Evolutionary conservation across 148 eudicot species (phyloP).

Genomic region (Arctostaphylos glauca): DNA sequence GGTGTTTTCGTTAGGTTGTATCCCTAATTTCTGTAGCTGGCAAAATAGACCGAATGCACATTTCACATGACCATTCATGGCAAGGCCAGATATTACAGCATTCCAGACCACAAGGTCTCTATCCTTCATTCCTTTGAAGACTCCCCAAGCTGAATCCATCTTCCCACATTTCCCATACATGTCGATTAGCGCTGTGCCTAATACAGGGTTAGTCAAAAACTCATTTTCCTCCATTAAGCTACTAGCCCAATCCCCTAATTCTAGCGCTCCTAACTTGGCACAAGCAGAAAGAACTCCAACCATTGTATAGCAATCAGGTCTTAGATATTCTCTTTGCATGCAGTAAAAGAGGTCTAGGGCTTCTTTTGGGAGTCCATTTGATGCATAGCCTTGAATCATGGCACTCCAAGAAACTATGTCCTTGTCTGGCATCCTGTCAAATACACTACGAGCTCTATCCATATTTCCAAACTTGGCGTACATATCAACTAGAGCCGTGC

Average conservation of each 20-base stretch:
- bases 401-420: slow-evolving; percentile 17
- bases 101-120: slow-evolving; percentile 16
- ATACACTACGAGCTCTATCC: slow-evolving; percentile 3
- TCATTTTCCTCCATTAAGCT: slow-evolving; percentile 10
- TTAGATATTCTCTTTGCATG: neutral
- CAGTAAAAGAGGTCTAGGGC: slow-evolving; percentile 11
- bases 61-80: slow-evolving; percentile 16
- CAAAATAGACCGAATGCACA: slow-evolving; percentile 13
- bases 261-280: slow-evolving; percentile 10
- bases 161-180: slow-evolving; percentile 21
- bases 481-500: slow-evolving; percentile 9
- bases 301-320: slow-evolving; percentile 14
- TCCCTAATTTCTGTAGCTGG: slow-evolving; percentile 2
- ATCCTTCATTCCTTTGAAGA: slow-evolving; percentile 12
- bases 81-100: slow-evolving; percentile 18
- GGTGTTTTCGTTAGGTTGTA: slow-evolving; percentile 7
- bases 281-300: slow-evolving; percentile 18
- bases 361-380: slow-evolving; percentile 15
- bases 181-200: slow-evolving; percentile 10
- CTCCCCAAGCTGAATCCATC: slow-evolving; percentile 15
- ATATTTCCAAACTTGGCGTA: slow-evolving; percentile 12
- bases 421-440: slow-evolving; percentile 9
- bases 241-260: slow-evolving; percentile 10
- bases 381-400: slow-evolving; percentile 17
- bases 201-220: slow-evolving; percentile 6